Base-by-base conservation (phyloP, 257 asterid genomes). In the Jacaranda copaia region DNA sequence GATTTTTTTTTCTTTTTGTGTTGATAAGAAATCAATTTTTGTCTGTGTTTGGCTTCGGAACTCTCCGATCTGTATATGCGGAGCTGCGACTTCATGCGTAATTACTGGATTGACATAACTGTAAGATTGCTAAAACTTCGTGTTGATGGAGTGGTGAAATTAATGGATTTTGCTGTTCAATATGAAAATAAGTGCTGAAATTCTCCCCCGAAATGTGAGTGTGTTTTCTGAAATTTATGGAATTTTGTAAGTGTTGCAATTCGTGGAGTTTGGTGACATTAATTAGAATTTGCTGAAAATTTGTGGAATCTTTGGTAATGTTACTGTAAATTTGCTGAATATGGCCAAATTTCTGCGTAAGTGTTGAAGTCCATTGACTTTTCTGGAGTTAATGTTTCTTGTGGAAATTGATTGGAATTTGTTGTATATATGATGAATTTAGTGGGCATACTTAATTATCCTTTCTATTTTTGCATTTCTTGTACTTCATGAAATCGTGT, bases 1-100 rank as follows among this genome's bases (percentile, higher is more conserved):
- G 32, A 9, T 35, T 11, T n/a, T 5, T 6, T 42, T 42, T 42
- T 42, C 16, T 20, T 25, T 25, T 25, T 12, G 32, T 52, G 32
- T 7, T 51, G 14, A 32, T 35, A 5, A 0, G 51, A 51, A 35
- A 15, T 70, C 15, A 8, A 25, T 25, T 48, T 2, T 51, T 51
- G 45, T 9, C 62, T 13, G 46, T 51, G 32, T 51, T 60, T 16
- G 71, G 40, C 53, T 8, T 40, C 25, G 39, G 59, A 20, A 48
- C 57, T 46, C 42, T 46, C 73, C 58, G 73, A 68, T 68, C 73
- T 46, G 57, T 25, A 5, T 20, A 65, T 65, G 71, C 25, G 10
- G 71, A 43, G 71, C 36, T 10, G 25, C 25, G 4, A 63, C 49
- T 4, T 5, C 46, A 63, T 25, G 69, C 46, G 69, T 25, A 25